Evolutionary conservation across 768 basidiomycete species (phyloP).

Genomic region (Holtermannia corniformis): DNA sequence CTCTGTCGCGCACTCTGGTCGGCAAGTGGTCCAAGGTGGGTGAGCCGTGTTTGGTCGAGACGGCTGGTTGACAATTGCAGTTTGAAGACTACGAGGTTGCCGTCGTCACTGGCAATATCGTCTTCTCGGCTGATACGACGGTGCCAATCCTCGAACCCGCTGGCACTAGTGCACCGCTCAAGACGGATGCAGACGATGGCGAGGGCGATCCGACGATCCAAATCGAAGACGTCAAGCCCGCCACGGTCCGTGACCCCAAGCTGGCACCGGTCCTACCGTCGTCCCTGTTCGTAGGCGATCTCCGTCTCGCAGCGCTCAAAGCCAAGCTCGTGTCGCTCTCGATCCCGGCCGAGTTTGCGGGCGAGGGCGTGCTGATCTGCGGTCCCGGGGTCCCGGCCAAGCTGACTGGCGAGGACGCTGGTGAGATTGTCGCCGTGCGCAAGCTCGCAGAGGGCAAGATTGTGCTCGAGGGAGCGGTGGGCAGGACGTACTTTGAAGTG

Average conservation of each 20-base stretch:
- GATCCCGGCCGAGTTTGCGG: conserved; percentile 87
- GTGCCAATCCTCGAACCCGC: conserved; percentile 76
- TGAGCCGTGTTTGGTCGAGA: conserved; percentile 5
- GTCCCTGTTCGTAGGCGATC: conserved; percentile 94
- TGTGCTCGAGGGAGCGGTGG: conserved; percentile 80
- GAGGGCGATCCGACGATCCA: background rate
- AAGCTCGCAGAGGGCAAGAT: conserved; percentile 78
- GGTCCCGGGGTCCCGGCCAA: conserved; percentile 42
- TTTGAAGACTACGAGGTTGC: conserved; percentile 98
- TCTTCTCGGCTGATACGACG: conserved; percentile 72
- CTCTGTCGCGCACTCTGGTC: conserved; percentile 63
- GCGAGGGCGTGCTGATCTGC: conserved; percentile 91
- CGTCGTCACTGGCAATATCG: conserved; percentile 78
- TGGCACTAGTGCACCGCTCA: background rate
- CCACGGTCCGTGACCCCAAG: background rate
- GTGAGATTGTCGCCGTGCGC: conserved; percentile 60
- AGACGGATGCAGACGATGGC: conserved; percentile 1
- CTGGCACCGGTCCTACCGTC: conserved; percentile 50
- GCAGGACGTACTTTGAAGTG: conserved; percentile 79
- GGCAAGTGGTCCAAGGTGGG: conserved; percentile 68
- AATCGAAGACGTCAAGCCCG: background rate
- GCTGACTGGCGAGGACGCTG: conserved; percentile 51
- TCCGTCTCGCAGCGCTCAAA: conserved; percentile 84
- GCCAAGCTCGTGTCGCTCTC: conserved; percentile 62
- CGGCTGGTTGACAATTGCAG: conserved; percentile 44